phyloP scores from a whole-genome alignment of 345 rosid genomes.

The Acer campestre region DNA sequence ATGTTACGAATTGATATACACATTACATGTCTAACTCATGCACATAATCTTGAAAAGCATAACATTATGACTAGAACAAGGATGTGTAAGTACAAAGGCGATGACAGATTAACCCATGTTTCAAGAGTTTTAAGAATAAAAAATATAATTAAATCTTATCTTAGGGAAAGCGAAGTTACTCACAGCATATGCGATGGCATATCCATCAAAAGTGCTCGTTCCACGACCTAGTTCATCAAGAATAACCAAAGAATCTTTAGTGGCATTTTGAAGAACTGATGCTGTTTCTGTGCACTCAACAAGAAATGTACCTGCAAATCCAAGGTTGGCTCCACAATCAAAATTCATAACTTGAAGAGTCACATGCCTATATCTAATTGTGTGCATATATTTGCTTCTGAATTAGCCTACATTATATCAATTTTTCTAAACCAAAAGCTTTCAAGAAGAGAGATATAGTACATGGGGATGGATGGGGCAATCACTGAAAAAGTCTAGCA shows the following conservation, averaged over 20 bases:
- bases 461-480: background rate
- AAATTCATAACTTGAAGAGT: constrained; percentile 10
- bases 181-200: constrained; percentile 94
- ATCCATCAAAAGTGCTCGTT: constrained; percentile 97
- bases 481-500: background rate
- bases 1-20: background rate
- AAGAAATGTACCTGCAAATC: constrained; percentile 78
- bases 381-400: background rate
- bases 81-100: background rate
- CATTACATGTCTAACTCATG: background rate
- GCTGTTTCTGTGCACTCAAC: constrained; percentile 97
- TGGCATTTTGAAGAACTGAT: constrained; percentile 90
- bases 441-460: background rate
- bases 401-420: background rate
- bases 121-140: background rate
- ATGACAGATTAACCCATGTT: background rate
- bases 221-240: constrained; percentile 98
- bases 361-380: background rate
- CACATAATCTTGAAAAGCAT: background rate
- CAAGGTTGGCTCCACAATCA: constrained; percentile 14
- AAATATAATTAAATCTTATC: background rate
- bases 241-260: constrained; percentile 86
- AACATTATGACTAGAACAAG: too few species aligned
- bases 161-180: constrained; percentile 15
- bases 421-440: background rate